A percentile compares a stretch with the other conserved stretches of the same genome.
Evolutionary conservation across 345 rosid genomes (phyloP).

Genomic region (Acer campestre): DNA sequence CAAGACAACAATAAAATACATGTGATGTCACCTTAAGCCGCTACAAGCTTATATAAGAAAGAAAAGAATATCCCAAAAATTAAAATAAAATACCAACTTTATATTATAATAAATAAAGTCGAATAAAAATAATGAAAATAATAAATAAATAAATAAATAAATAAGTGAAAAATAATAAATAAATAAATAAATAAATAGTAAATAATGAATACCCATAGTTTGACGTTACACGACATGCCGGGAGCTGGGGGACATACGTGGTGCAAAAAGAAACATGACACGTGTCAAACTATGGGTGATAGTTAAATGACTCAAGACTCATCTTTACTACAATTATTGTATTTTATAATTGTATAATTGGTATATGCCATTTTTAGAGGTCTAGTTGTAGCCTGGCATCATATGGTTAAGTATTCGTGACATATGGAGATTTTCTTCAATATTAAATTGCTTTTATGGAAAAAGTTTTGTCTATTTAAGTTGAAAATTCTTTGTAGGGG

Average conservation of each 20-base stretch:
- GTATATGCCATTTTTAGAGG: background rate
- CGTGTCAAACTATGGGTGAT: background rate
- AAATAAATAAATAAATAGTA: too few relatives aligned
- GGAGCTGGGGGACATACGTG: slow-evolving; percentile 23
- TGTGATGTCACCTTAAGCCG: background rate
- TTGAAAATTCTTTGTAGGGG: too few relatives aligned
- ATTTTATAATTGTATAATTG: too few relatives aligned
- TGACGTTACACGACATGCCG: slow-evolving; percentile 14
- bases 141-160: too few relatives aligned
- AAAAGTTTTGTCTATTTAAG: too few relatives aligned
- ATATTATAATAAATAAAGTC: background rate
- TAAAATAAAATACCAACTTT: too few relatives aligned
- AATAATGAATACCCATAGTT: background rate
- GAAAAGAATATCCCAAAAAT: slow-evolving; percentile 4
- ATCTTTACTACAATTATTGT: background rate
- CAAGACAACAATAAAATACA: background rate
- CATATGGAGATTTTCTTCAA: background rate
- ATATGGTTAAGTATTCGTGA: background rate
- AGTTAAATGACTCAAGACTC: background rate
- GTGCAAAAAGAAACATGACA: background rate
- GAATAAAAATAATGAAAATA: background rate
- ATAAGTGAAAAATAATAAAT: background rate
- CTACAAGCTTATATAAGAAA: background rate
- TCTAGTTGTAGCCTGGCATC: background rate
- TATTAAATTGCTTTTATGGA: background rate